A percentile compares a stretch with the other conserved stretches of the same genome.
These are phyloP conservation scores for Fraxinus albicans DNA, from an alignment of 305 asterid genomes.

Conservation along the genomic window DNA sequence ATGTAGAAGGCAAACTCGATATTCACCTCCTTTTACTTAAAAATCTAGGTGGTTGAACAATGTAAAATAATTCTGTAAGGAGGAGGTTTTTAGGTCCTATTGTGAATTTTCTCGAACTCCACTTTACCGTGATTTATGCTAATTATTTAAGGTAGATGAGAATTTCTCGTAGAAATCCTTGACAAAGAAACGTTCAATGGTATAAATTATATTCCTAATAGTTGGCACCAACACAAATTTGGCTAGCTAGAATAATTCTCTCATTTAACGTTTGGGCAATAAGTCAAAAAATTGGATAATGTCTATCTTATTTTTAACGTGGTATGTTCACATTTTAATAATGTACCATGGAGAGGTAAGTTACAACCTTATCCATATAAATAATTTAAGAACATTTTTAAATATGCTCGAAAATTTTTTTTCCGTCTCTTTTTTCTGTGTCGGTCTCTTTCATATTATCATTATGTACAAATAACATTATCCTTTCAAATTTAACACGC, in stretches of 20 bases:
- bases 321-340: not conserved
- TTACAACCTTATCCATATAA: not conserved
- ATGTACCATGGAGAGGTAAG: not conserved
- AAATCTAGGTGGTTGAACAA: no score
- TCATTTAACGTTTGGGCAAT: not conserved
- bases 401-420: not conserved
- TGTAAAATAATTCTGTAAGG: no score
- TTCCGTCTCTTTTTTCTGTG: no score
- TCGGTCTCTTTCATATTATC: no score
- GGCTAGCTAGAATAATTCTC: not conserved
- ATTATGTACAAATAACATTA: no score
- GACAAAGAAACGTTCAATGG: not conserved
- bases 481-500: not conserved
- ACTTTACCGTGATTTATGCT: not conserved
- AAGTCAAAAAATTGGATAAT: not conserved
- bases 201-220: not conserved
- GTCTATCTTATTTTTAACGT: not conserved
- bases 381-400: not conserved
- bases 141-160: not conserved
- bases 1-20: no score
- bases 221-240: slow-evolving; percentile 2
- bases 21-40: no score
- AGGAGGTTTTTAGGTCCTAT: not conserved
- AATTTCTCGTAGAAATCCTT: not conserved
- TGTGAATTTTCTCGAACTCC: not conserved